Evolutionary conservation across 352 stramenopile species (phyloP), one percentile per base, ranked within the genome.

Genomic region (Pseudoperonospora humuli): DNA sequence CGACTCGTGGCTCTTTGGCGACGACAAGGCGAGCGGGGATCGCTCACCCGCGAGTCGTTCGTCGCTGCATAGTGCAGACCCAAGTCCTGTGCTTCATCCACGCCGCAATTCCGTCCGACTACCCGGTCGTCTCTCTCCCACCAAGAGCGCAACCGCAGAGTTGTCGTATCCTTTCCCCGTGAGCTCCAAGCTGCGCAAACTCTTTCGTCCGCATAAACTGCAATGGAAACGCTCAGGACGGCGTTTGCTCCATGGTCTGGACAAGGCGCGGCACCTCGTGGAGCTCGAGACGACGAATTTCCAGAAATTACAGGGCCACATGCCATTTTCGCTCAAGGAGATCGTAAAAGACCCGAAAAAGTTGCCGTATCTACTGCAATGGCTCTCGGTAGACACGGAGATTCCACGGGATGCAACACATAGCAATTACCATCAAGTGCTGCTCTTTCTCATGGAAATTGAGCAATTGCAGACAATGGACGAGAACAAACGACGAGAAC

Each of bases 331-430:
- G 17, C 67, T 92, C 14, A 84, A 89, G 35, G 77, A 91, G 42
- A 82, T 93, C 40, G 76, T 91, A 3, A 86, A 87, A 24, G 81
- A 93, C 51, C 70, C 77, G 4, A 93, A 91, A 54, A 93, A 86
- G 37, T 58, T 93, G 31, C 81, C 78, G 34, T 93, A 81, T 48
- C 37, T 93, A 29, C 50, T 91, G 39, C 70, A 77, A 11, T 93
- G 75, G 72, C 72, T 93, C 17, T 85, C 71, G 1, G 54, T 57
- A 2, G 71, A 86, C 45, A 62, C 68, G 5, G 67, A 85, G 32
- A 61, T 61, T 15, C 36, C 55, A 2, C 54, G 41, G 2, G 51
- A 63, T 20, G 43, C 67, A 39, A 70, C 57, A 9, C 73, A 84
- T 39, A 54, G 43, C 23, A 66, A 64, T 13, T 91, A 86, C 49